Percentiles rank a stretch among this genome's conserved stretches.
Conservation (phyloP, 169 alveolate species). For the Plasmodium berghei region DNA sequence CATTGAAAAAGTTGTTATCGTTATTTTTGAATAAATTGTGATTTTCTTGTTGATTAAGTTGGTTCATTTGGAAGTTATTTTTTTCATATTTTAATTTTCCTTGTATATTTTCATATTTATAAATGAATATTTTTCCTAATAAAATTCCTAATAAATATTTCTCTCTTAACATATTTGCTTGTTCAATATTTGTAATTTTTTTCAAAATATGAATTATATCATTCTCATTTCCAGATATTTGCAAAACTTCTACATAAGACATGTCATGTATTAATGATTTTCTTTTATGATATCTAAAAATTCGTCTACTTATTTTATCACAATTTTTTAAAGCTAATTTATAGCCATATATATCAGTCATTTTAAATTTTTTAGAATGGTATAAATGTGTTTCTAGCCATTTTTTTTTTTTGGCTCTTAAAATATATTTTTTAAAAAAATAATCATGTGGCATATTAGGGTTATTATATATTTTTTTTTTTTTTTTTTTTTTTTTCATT, state of each 20-base stretch:
- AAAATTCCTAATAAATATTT: constrained; percentile 26
- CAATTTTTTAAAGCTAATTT: constrained; percentile 87
- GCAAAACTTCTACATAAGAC: constrained; percentile 74
- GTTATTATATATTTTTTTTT: constrained; percentile 78
- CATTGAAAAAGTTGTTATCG: constrained; percentile 38
- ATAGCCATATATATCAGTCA: constrained; percentile 91
- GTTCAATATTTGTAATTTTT: constrained; percentile 40
- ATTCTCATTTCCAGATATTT: constrained; percentile 30
- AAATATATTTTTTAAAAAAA: constrained; percentile 80
- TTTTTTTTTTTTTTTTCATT: constrained; percentile 62
- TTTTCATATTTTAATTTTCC: background rate
- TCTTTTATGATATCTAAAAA: constrained; percentile 83
- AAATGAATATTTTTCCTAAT: constrained; percentile 56
- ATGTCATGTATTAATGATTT: constrained; percentile 85
- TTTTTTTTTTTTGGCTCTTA: constrained; percentile 81
- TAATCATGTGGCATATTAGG: constrained; percentile 77
- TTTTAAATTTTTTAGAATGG: constrained; percentile 94
- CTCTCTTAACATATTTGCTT: constrained; percentile 39
- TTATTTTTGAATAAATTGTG: background rate
- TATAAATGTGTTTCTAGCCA: constrained; percentile 95
- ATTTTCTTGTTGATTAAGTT: background rate
- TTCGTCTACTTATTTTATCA: constrained; percentile 88
- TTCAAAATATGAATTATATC: constrained; percentile 11
- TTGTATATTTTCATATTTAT: background rate
- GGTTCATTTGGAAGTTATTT: background rate